Base-by-base conservation (phyloP, 2,329 filamentous ascomycete species). In the Acrocalymma vagum region DNA sequence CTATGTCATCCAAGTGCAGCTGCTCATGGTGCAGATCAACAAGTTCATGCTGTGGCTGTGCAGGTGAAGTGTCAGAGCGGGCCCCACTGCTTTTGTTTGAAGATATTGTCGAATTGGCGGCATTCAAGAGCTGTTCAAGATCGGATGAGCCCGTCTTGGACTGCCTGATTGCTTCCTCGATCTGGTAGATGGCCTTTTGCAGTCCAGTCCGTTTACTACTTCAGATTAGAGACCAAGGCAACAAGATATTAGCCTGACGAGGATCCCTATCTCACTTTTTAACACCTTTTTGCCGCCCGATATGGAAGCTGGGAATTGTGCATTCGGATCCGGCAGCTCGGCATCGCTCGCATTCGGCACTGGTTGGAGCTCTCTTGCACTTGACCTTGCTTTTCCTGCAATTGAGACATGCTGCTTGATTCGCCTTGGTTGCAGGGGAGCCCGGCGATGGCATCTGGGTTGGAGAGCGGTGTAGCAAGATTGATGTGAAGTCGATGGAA, bases 231-330 rank as follows among this genome's bases (percentile, higher is more conserved):
- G 23, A 60, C 53, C 38, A 20, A 34, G 3, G 24, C 2, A 29
- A 7, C 11, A 17, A 1, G 6, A 14, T 10, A 6, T 6, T 23
- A 7, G n/a, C 21, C 10, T 16, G 5, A 6, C 10, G 17, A 28
- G 24, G 9, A 7, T 20, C 10, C 8, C 10, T 9, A 14, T 53
- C 75, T 69, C 69, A 86, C 86, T 90, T 90, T 66, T 89, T 90
- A 45, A 89, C 86, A 15, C 86, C 87, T 61, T 89, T 89, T 60
- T 88, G 85, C 33, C 87, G 76, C 6, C 86, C 86, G 4, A 88
- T 79, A 48, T 88, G 85, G 60, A 88, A 88, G 16, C 58, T n/a
- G 80, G 62, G 86, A 3, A 87, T 82, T 5, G 87, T 72, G 62
- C 86, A 90, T 44, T 88, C 82, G 10, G 72, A 62, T 22, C 78